Base-by-base conservation (phyloP, 805 yeast genomes). In the Wickerhamiella cacticola region DNA sequence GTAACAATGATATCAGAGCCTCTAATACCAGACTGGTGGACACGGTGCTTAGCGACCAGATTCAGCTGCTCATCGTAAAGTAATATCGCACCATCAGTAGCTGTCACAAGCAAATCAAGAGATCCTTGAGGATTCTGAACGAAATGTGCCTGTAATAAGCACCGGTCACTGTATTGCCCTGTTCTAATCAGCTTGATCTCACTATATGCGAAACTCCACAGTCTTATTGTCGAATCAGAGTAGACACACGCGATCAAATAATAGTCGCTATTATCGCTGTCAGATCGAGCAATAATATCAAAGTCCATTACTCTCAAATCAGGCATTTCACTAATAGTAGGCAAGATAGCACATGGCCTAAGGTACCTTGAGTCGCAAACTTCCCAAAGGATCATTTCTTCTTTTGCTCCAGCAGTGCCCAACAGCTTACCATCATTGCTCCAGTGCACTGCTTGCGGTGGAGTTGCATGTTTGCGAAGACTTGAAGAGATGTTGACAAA, bases 241-340 rank as follows among this genome's bases (percentile, higher is more conserved):
- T 85, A 92, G 0, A 82, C 94, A 0, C 86, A 75, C 2, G 76
- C 74, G 6, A 88, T 56, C 1, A 78, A 55, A 53, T 76, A 73
- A 2, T 61, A 46, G 15, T 52, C 55, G n/a, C n/a, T n/a, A n/a
- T n/a, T n/a, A n/a, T n/a, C n/a, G n/a, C n/a, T n/a, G n/a, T n/a
- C n/a, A n/a, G 1, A 71, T 65, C 36, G 70, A 68, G 12, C n/a
- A n/a, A n/a, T n/a, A 70, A 52, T 28, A 25, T 26, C 19, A 58
- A 87, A 81, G 62, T 83, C 95, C 96, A 87, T 89, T 48, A 89
- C 78, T 54, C 98, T 70, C 52, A 92, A 68, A 62, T 92, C 97
- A 0, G 95, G 94, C 49, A 76, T 74, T 12, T 69, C 70, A 8
- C 71, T 62, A 1, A 72, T 66, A 1, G 85, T 76, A 2, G 75